Evolutionary conservation across 164 flowering plant genomes (phyloP), one percentile per base, ranked within the genome.

Genomic region (Vitis rotundifolia): DNA sequence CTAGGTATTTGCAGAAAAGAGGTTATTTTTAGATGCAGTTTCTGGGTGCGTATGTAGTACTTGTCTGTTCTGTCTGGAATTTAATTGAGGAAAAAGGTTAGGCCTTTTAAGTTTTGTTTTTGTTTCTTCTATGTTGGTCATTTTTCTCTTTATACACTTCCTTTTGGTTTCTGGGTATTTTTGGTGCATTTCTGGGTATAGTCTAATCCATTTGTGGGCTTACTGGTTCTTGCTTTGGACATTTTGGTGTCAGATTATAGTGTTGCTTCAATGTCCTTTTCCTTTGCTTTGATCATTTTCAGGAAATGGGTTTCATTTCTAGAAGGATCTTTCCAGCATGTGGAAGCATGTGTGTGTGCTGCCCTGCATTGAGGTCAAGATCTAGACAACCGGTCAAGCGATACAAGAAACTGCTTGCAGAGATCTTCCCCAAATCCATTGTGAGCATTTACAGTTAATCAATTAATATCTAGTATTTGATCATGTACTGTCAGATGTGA

Each of bases 331-430:
- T 91, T 75, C 99, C 99, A 54, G 93, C 89, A 68, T 92, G 97
- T 77, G 95, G 79, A 74, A 88, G 70, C 69, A 88, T 94, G 91
- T 94, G 94, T 68, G 82, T 94, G 1, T 94, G 97, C 78, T 94
- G 99, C 71, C 97, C 99, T 75, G 92, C 93, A 71, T 53, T 94
- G 84, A 88, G 99, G 80, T 86, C 99, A 8, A 86, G 95, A 64
- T 94, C 99, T 59, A 81, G 97, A 19, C 97, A 90, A 47, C 99
- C 99, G 0, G 97, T 92, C 26, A 94, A 92, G 78, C 90, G 98
- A 6, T 94, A 92, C 85, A 94, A 88, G 79, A 94, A 94, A 72
- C 71, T 94, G 80, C 91, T 94, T 57, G 79, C 93, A 47, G 95
- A 89, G 55, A 90, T 94, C 75, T 94, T 94, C 80, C 97, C 97